Evolutionary conservation across 2,329 filamentous ascomycete species (phyloP).

Genomic region (Ceratocystis albifundus): DNA sequence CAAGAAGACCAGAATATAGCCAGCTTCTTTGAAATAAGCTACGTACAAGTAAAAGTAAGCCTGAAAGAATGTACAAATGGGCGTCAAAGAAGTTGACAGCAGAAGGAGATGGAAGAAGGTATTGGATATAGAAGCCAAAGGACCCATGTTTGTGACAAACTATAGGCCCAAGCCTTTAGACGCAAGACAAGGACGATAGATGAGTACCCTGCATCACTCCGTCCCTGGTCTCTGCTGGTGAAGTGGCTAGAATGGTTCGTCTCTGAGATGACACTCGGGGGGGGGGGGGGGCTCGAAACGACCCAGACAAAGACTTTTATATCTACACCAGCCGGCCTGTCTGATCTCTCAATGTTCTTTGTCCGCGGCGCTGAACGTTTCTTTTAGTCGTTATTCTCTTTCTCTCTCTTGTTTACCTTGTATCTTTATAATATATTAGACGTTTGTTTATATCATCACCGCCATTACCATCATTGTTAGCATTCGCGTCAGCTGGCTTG

Average conservation of each 20-base stretch:
- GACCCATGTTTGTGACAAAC: too few relatives aligned
- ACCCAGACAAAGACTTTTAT: background rate
- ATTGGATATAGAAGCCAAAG: too few relatives aligned
- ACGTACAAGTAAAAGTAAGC: background rate
- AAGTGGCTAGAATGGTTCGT: background rate
- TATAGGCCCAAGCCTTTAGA: too few relatives aligned
- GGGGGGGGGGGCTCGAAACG: background rate
- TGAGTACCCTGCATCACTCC: background rate
- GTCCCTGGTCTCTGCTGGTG: background rate
- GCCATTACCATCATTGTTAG: background rate
- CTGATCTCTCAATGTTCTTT: background rate
- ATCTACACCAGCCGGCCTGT: background rate
- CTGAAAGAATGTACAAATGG: background rate
- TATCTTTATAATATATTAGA: slow-evolving; percentile 1
- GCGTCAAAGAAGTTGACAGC: background rate
- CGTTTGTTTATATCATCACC: background rate
- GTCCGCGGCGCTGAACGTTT: background rate
- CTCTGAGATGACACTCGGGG: background rate
- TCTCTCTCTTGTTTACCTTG: background rate
- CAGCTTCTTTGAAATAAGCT: background rate
- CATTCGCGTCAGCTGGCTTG: slow-evolving; percentile 18
- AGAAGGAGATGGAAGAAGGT: background rate
- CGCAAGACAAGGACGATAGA: background rate
- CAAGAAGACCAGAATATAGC: background rate
- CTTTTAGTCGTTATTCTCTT: background rate